phyloP scores from a whole-genome alignment of 805 yeast species.

The Pichia occidentalis region DNA sequence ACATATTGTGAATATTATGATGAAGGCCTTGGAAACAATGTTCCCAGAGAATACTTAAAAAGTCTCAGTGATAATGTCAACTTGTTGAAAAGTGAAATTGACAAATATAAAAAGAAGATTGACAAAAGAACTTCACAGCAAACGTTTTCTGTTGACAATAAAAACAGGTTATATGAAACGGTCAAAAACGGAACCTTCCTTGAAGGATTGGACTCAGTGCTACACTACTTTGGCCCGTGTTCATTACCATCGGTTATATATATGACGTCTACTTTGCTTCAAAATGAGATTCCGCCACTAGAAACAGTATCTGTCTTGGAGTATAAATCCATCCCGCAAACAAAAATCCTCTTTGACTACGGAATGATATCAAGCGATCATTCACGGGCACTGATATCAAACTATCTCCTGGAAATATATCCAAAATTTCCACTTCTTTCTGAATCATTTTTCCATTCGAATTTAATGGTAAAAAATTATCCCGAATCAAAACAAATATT shows the following conservation, averaged over 20 bases:
- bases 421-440: conserved; percentile 17
- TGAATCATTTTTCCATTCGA: conserved; percentile 17
- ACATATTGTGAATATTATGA: conserved; percentile 18
- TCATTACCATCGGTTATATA: conserved; percentile 14
- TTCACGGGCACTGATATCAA: conserved; percentile 15
- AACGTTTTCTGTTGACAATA: background rate
- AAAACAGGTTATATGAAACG: conserved; percentile 5
- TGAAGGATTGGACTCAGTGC: conserved; percentile 11
- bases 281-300: background rate
- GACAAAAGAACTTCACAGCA: conserved; percentile 2
- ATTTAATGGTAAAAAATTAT: conserved; percentile 16
- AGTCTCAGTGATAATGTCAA: conserved; percentile 15
- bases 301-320: background rate
- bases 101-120: conserved; percentile 13
- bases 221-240: conserved; percentile 18
- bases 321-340: conserved; percentile 7
- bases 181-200: conserved; percentile 15
- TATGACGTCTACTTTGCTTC: conserved; percentile 11
- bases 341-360: conserved; percentile 14
- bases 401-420: conserved; percentile 17
- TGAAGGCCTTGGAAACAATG: conserved; percentile 16
- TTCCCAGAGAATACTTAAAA: conserved; percentile 16
- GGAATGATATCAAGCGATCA: conserved; percentile 15
- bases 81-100: conserved; percentile 14
- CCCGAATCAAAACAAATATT: conserved; percentile 15